Evolutionary conservation across 2,329 filamentous ascomycete genomes (phyloP), one percentile per base, ranked within the genome.

Genomic region (Aspergillus fumigatiaffinis): DNA sequence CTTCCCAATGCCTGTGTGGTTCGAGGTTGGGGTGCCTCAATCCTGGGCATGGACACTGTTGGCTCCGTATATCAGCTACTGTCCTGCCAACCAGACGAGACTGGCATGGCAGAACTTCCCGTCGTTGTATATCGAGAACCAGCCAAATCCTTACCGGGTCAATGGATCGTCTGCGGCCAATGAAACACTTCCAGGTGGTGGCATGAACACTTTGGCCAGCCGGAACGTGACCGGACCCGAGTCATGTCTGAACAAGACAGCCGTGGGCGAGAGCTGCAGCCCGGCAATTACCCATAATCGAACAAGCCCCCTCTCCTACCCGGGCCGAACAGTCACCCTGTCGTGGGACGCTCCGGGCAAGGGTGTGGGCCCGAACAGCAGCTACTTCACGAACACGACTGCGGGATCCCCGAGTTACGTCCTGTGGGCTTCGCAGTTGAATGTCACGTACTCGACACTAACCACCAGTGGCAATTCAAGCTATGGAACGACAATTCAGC

Each of bases 51-150:
- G 91, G 91, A 89, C 90, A 0, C 80, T 91, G 23, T 79, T 94
- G 4, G 90, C 91, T 0, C 91, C 90, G 0, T 92, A 92, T 73
- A 92, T 95, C 72, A 86, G 84, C 38, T 87, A 82, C 4, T 95
- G 91, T 72, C 90, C 91, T 0, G 76, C 75, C 47, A 85, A 88
- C 70, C 86, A 87, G 63, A 93, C 89, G 1, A 85, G 89, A 6
- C 79, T 95, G 29, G 82, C 86, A 25, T 95, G 91, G 90, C 88
- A 93, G 71, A 95, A 95, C 77, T 92, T 90, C 77, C 91, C 90
- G 0, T 81, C 83, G 0, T 76, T 94, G 17, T 79, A 82, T 64
- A 80, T 94, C 51, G 77, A 88, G 29, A 92, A 93, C 76, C 87
- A 93, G 70, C 87, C 90, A 2, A 93, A 92, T 73, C 82, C 87